Conservation (phyloP, 164 flowering plant species). For the Magnolia officinalis region DNA sequence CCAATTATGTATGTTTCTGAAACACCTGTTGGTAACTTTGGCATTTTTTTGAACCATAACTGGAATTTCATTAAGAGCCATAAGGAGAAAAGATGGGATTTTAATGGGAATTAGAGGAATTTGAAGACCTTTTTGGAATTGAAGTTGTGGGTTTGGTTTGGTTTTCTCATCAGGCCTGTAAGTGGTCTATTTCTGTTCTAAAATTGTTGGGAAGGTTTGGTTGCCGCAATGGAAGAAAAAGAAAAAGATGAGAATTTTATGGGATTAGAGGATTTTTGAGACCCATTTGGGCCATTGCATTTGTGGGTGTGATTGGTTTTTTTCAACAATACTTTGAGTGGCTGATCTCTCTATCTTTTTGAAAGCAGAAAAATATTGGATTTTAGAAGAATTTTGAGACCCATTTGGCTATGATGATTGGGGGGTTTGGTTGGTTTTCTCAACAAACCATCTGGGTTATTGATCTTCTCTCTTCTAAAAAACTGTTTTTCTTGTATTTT, state of each 20-base stretch:
- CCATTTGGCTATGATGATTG: not conserved
- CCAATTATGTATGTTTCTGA: too few relatives aligned
- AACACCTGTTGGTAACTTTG: too few relatives aligned
- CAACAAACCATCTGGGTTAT: not conserved
- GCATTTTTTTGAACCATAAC: too few relatives aligned
- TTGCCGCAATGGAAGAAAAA: not conserved
- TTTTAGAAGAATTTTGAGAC: not conserved
- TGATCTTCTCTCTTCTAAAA: not conserved
- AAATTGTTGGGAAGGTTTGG: not conserved
- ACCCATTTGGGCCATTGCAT: too few relatives aligned
- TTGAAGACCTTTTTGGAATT: constrained; percentile 17
- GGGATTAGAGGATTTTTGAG: not conserved
- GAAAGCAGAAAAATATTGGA: too few relatives aligned
- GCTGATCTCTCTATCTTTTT: too few relatives aligned
- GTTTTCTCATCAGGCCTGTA: constrained; percentile 20
- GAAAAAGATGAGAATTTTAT: not conserved
- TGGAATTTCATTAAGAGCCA: too few relatives aligned
- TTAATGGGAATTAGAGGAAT: not conserved
- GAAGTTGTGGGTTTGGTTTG: constrained; percentile 28
- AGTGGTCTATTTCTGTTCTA: not conserved
- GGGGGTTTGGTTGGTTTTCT: not conserved
- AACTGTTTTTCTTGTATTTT: too few relatives aligned
- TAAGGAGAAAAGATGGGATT: not conserved
- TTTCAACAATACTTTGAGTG: too few relatives aligned
- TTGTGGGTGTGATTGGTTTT: too few relatives aligned